A percentile compares a stretch with the other conserved stretches of the same genome.
phyloP scores from a whole-genome alignment of 1,284 basidiomycete genomes.

The Naganishia sp. region DNA sequence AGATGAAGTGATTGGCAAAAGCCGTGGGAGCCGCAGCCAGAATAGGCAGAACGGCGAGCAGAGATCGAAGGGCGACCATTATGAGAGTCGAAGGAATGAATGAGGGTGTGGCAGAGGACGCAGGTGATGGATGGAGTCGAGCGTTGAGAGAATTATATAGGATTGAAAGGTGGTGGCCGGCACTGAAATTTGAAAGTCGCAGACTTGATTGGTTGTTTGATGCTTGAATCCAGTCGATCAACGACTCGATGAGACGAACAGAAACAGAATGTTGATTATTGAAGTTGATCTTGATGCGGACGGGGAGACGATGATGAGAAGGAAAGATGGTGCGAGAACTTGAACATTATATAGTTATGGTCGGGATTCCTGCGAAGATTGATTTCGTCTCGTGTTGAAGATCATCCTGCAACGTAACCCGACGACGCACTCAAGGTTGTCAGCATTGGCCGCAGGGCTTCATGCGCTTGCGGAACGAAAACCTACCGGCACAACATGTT shows the following conservation, averaged over 20 bases:
- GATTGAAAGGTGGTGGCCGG: slow-evolving; percentile 13
- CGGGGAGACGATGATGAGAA: background rate
- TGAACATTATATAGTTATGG: slow-evolving; percentile 19
- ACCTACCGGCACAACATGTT: slow-evolving; percentile 1
- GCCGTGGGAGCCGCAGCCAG: slow-evolving; percentile 16
- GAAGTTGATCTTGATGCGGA: slow-evolving; percentile 6
- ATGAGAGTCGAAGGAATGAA: slow-evolving; percentile 1
- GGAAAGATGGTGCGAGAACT: background rate
- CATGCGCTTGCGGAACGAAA: background rate
- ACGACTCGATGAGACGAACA: slow-evolving; percentile 21
- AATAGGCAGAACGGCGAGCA: slow-evolving; percentile 24
- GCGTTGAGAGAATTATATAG: slow-evolving; percentile 21
- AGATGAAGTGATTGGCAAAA: slow-evolving; percentile 41
- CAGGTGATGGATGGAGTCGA: slow-evolving; percentile 16
- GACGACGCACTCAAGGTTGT: background rate
- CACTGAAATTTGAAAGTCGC: slow-evolving; percentile 2
- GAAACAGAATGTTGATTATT: background rate
- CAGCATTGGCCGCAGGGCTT: background rate
- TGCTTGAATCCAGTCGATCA: slow-evolving; percentile 16
- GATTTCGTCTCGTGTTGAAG: background rate
- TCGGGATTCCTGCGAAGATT: background rate
- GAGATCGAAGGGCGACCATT: slow-evolving; percentile 23
- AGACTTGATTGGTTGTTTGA: background rate
- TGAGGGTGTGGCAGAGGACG: background rate
- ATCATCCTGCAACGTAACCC: background rate